A percentile compares a stretch with the other conserved stretches of the same genome.
Conservation (phyloP, 257 asterid genomes). For the Salvia hispanica region DNA sequence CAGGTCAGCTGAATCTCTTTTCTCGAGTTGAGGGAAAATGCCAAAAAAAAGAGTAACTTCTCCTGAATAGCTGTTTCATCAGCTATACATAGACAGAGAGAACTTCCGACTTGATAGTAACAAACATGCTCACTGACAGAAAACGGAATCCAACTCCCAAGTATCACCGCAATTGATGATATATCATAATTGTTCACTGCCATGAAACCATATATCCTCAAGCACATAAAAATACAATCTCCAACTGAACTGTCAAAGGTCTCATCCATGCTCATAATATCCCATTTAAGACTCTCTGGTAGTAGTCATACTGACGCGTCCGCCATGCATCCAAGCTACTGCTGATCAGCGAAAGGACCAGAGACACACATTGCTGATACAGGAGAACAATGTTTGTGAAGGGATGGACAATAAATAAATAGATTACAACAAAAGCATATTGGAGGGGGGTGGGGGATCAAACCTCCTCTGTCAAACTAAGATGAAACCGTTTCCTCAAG, state of each 20-base stretch:
- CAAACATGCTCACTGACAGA: constrained; percentile 29
- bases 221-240: constrained; percentile 26
- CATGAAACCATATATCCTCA: constrained; percentile 16
- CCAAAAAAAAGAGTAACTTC: constrained; percentile 32
- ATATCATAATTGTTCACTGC: constrained; percentile 20
- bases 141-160: constrained; percentile 24
- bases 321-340: constrained; percentile 99
- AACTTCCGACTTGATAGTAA: constrained; percentile 22
- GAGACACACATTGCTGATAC: constrained; percentile 97
- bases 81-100: constrained; percentile 31
- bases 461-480: constrained; percentile 97
- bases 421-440: constrained; percentile 24
- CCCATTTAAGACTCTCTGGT: constrained; percentile 95
- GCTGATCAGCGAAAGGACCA: constrained; percentile 98
- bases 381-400: constrained; percentile 26
- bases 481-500: constrained; percentile 97
- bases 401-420: constrained; percentile 12
- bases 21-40: constrained; percentile 29
- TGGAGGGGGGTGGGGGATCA: constrained; percentile 23
- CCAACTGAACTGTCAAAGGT: constrained; percentile 26
- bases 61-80: constrained; percentile 28
- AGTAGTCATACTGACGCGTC: constrained; percentile 95
- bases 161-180: constrained; percentile 26
- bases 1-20: constrained; percentile 29
- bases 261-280: constrained; percentile 60